A percentile compares a stretch with the other conserved stretches of the same genome.
These are phyloP conservation scores for Tolypocladium capitatum DNA, from an alignment of 2,329 filamentous ascomycete species.

Conservation along the genomic window DNA sequence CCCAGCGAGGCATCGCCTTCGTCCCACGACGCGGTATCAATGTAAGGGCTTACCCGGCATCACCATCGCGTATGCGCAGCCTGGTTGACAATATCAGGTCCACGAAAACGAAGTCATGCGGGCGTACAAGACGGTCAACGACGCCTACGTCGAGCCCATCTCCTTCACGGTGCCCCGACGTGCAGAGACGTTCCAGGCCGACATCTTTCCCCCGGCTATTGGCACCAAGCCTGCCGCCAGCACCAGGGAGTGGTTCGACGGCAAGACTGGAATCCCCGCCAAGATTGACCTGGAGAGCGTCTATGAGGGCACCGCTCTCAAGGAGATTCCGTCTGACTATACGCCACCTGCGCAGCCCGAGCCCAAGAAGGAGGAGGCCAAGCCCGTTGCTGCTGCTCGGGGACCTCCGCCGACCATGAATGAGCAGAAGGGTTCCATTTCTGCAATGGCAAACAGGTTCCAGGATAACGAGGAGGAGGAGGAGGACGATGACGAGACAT, in stretches of 20 bases:
- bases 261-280: slow-evolving; percentile 70
- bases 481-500: slow-evolving; percentile 52
- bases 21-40: slow-evolving; percentile 91
- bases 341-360: slow-evolving; percentile 40
- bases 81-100: slow-evolving; percentile 34
- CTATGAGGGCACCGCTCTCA: slow-evolving; percentile 70
- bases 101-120: slow-evolving; percentile 95
- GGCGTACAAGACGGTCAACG: slow-evolving; percentile 94
- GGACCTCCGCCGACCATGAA: slow-evolving; percentile 55
- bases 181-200: slow-evolving; percentile 89
- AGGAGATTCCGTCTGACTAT: slow-evolving; percentile 61
- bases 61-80: not conserved
- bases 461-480: slow-evolving; percentile 61
- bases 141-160: slow-evolving; percentile 86
- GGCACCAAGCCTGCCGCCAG: slow-evolving; percentile 72
- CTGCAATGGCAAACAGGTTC: slow-evolving; percentile 74
- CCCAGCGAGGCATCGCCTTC: slow-evolving; percentile 89
- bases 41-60: slow-evolving; percentile 28
- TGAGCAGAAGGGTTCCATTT: slow-evolving; percentile 79
- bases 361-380: slow-evolving; percentile 42
- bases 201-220: slow-evolving; percentile 82
- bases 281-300: slow-evolving; percentile 91
- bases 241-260: slow-evolving; percentile 70
- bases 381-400: slow-evolving; percentile 29
- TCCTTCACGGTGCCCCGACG: slow-evolving; percentile 93